These are phyloP conservation scores for Rubus parviflorus DNA, from an alignment of 306 rosid species.

Conservation along the genomic window DNA sequence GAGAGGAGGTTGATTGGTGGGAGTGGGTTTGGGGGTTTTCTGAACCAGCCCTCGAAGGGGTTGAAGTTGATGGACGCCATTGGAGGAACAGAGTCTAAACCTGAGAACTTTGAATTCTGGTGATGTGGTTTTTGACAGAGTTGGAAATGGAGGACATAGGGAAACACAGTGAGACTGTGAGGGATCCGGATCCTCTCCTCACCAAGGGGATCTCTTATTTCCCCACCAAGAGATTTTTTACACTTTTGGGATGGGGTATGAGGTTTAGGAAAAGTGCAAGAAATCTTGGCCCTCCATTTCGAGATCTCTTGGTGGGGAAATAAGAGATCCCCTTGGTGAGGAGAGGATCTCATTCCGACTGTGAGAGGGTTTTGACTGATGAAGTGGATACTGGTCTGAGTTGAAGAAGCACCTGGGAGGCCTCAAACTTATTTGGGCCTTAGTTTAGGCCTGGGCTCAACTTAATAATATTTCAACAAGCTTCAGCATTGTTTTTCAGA, in stretches of 20 bases:
- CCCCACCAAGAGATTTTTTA: too few species aligned
- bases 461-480: neutral
- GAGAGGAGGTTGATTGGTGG: conserved; percentile 42
- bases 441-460: neutral
- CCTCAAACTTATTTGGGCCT: neutral
- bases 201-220: too few species aligned
- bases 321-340: too few species aligned
- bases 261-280: too few species aligned
- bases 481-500: too few species aligned
- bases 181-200: too few species aligned
- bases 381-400: too few species aligned
- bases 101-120: neutral
- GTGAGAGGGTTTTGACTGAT: neutral
- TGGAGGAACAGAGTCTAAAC: neutral
- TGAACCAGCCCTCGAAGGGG: conserved; percentile 77
- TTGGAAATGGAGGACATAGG: neutral
- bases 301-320: too few species aligned
- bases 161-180: neutral
- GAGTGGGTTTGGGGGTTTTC: conserved; percentile 63
- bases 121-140: neutral
- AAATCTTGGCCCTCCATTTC: too few species aligned
- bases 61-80: conserved; percentile 91
- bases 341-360: too few species aligned
- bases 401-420: neutral
- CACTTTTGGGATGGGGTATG: too few species aligned